Percentiles rank a stretch among this genome's conserved stretches.
These are phyloP conservation scores for Xylaria sp. DNA, from an alignment of 2,329 filamentous ascomycete genomes.

Conservation along the genomic window DNA sequence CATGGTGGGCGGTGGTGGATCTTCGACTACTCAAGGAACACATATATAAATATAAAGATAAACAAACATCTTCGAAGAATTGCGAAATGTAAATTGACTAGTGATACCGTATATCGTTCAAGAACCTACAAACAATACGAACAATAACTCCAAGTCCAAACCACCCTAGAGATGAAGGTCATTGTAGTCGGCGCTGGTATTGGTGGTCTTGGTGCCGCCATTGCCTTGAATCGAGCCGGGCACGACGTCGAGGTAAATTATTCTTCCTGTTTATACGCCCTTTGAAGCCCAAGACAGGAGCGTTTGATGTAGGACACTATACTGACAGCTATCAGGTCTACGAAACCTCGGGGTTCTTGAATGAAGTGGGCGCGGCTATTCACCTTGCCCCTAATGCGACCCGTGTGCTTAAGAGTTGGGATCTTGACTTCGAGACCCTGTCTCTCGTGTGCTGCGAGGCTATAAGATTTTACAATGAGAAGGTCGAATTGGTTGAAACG, in stretches of 20 bases:
- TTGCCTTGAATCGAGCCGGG: constrained; percentile 31
- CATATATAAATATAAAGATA: not conserved
- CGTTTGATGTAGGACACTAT: not conserved
- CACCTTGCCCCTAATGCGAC: constrained; percentile 31
- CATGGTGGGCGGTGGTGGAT: not conserved
- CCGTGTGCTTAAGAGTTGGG: constrained; percentile 28
- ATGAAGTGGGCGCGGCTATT: constrained; percentile 36
- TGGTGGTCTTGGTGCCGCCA: constrained; percentile 24
- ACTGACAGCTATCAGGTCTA: constrained; percentile 29
- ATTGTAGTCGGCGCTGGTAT: constrained; percentile 35
- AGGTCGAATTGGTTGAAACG: not conserved
- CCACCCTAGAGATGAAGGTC: constrained; percentile 30
- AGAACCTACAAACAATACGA: not conserved
- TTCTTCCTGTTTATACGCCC: not conserved
- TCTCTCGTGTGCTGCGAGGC: constrained; percentile 17
- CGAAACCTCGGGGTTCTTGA: constrained; percentile 32
- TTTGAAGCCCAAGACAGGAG: not conserved
- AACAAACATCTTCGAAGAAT: not conserved
- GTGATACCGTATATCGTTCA: not conserved
- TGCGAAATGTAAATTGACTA: not conserved
- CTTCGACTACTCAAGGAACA: not conserved
- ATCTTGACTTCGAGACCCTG: constrained; percentile 23
- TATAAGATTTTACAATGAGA: not conserved
- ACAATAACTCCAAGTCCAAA: not conserved
- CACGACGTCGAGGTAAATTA: constrained; percentile 35